These are phyloP conservation scores for Pleurotus platypus DNA, from an alignment of 768 basidiomycete species.

Conservation along the genomic window DNA sequence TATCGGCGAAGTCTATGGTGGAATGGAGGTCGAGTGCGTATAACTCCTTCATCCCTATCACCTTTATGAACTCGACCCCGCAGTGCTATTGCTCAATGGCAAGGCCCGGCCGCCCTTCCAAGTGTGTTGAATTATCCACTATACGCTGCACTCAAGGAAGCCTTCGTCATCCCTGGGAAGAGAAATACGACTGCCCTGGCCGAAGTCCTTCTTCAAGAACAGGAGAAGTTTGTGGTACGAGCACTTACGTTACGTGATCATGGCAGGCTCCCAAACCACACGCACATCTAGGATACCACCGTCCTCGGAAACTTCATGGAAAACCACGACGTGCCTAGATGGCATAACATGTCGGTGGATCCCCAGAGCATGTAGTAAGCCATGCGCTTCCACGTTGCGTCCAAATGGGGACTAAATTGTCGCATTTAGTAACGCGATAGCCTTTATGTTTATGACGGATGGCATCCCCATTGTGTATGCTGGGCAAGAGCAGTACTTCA, in stretches of 20 bases:
- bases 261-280: conserved; percentile 3
- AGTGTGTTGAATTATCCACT: conserved; percentile 72
- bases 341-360: conserved; percentile 70
- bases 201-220: conserved; percentile 34
- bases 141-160: conserved; percentile 58
- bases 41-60: not conserved
- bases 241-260: too few relatives aligned
- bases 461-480: conserved; percentile 85
- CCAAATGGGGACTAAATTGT: not conserved
- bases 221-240: too few relatives aligned
- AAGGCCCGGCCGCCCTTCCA: conserved; percentile 60
- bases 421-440: conserved; percentile 61
- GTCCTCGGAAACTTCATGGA: conserved; percentile 76
- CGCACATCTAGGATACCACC: conserved; percentile 28
- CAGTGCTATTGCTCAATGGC: conserved; percentile 55
- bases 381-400: not conserved
- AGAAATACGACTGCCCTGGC: conserved; percentile 57
- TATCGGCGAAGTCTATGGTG: conserved; percentile 77
- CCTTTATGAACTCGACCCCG: conserved; percentile 1
- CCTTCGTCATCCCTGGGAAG: conserved; percentile 69
- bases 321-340: conserved; percentile 75
- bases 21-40: conserved; percentile 45
- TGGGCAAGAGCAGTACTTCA: conserved; percentile 74
- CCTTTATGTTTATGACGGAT: conserved; percentile 72
- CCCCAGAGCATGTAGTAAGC: conserved; percentile 66